Evolutionary conservation across 225 moss, liverwort and hornwort genomes (phyloP).

Genomic region (Polytrichum formosum): DNA sequence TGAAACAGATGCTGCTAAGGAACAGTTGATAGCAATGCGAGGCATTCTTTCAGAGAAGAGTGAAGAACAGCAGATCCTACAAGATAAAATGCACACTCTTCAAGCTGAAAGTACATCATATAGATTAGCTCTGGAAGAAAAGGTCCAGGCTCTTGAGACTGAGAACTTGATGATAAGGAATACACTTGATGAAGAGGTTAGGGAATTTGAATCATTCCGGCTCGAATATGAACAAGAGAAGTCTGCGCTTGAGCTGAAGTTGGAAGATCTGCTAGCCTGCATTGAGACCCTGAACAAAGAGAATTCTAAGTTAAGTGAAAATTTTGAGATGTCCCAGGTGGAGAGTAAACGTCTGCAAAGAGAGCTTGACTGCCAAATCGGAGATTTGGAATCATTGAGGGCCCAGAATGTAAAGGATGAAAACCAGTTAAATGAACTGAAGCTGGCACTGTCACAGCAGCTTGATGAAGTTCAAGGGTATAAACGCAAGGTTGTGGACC

Average conservation of each 20-base stretch:
- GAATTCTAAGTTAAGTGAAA: constrained; percentile 20
- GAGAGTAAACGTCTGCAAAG: constrained; percentile 23
- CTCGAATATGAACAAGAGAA: constrained; percentile 19
- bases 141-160: constrained; percentile 21
- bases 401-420: constrained; percentile 18
- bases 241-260: constrained; percentile 10
- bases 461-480: constrained; percentile 35
- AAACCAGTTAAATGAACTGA: constrained; percentile 23
- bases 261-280: constrained; percentile 20
- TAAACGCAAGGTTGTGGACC: constrained; percentile 29
- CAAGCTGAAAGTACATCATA: constrained; percentile 26
- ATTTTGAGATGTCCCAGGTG: constrained; percentile 15
- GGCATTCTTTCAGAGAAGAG: constrained; percentile 42
- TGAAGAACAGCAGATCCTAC: constrained; percentile 42
- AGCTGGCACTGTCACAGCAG: constrained; percentile 13
- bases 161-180: not conserved
- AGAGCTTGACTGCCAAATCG: constrained; percentile 30
- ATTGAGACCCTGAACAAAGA: constrained; percentile 26
- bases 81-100: constrained; percentile 34
- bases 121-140: constrained; percentile 23
- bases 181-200: constrained; percentile 10
- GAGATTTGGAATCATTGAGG: constrained; percentile 26
- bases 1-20: constrained; percentile 35
- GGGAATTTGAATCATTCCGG: constrained; percentile 18
- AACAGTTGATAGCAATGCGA: constrained; percentile 35